These are phyloP conservation scores for Ambrosia artemisiifolia DNA, from an alignment of 129 eudicot species.

Conservation along the genomic window DNA sequence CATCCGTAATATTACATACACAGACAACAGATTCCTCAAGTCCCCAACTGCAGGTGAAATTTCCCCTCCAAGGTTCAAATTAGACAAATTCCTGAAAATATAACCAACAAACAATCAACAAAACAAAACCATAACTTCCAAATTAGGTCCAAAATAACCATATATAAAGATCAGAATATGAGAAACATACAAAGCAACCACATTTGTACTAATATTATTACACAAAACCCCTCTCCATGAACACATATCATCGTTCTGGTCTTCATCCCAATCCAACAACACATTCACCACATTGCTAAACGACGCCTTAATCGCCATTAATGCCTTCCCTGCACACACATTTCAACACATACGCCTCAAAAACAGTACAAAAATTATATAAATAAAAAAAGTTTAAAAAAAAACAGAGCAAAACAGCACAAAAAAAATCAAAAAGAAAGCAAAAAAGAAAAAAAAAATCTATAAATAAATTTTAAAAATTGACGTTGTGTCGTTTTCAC, in stretches of 20 bases:
- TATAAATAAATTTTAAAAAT: background rate
- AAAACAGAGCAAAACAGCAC: too few relatives aligned
- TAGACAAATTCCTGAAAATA: slow-evolving; percentile 68
- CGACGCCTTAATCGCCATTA: slow-evolving; percentile 73
- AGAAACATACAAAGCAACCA: slow-evolving; percentile 59
- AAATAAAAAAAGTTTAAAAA: background rate
- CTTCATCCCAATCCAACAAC: slow-evolving; percentile 73
- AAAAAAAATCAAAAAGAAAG: too few relatives aligned
- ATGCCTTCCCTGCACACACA: slow-evolving; percentile 69
- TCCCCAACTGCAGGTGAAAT: slow-evolving; percentile 81
- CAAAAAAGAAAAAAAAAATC: background rate
- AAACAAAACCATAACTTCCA: too few relatives aligned
- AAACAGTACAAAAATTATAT: too few relatives aligned
- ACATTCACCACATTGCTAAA: slow-evolving; percentile 69
- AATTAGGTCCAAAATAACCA: too few relatives aligned
- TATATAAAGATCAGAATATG: slow-evolving; percentile 8
- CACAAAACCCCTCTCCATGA: slow-evolving; percentile 78
- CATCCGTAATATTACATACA: too few relatives aligned
- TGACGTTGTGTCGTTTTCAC: slow-evolving; percentile 10
- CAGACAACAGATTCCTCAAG: slow-evolving; percentile 51
- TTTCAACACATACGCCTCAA: too few relatives aligned
- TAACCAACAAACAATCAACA: background rate
- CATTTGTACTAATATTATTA: slow-evolving; percentile 53
- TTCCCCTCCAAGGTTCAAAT: slow-evolving; percentile 77
- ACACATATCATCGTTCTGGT: slow-evolving; percentile 63